Evolutionary conservation across 257 asterid genomes (phyloP), one percentile per base, ranked within the genome.

Genomic region (Euphrasia confusa): DNA sequence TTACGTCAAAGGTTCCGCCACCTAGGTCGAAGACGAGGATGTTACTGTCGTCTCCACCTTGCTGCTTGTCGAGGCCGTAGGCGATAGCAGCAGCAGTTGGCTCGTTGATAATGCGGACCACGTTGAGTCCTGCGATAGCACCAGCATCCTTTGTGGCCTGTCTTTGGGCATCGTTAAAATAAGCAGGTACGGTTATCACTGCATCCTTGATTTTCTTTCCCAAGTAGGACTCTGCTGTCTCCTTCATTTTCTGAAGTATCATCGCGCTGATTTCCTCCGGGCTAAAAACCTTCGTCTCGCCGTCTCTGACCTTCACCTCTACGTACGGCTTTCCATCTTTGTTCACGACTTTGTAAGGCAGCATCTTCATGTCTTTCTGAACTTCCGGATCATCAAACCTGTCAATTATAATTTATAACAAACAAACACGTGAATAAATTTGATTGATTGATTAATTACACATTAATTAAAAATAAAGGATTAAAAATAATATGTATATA

Each of bases 31-130:
- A 35, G 40, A 35, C 40, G 40, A 35, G 40, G 40, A 35, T 35
- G 10, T 1, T 84, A 21, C 78, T 74, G 50, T 78, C 84, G 13
- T 72, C 77, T 52, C 77, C 85, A 10, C 78, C 80, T 66, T 77
- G 63, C 63, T 77, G 63, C 75, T 82, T 79, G 78, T 79, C 83
- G 68, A 82, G 68, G 14, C 85, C 81, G 26, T 82, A 82, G 48
- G 87, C 87, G 15, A 81, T 78, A 50, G 87, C 87, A 49, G 87
- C 87, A 13, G 84, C 82, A 0, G 84, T 78, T 10, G 87, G 87
- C 74, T 81, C 87, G 7, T 81, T 78, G 55, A 81, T 76, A 24
- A 81, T 81, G 50, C 87, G 72, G 5, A 74, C 80, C 48, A 73
- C 83, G 4, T 81, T 65, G 35, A 76, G 61, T 33, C 88, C 83